Base-by-base conservation (phyloP, 2,329 filamentous ascomycete genomes). In the Colletotrichum echinochloae region DNA sequence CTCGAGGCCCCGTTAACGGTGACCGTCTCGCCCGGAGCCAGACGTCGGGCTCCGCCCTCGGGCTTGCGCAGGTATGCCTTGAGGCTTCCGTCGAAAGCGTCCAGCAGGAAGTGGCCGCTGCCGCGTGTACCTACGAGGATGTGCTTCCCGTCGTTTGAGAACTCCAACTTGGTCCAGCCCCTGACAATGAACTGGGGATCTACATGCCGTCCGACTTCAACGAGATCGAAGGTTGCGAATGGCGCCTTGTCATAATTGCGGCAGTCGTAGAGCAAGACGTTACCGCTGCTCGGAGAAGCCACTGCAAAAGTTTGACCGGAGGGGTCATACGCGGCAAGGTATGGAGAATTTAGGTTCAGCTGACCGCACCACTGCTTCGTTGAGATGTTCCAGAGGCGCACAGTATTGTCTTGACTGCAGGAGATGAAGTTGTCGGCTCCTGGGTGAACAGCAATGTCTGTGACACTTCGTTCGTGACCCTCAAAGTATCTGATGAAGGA, bases 401-500 rank as follows among this genome's bases (percentile, higher is more conserved):
- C 91, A 0, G 95, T 97, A 79, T 97, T 93, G 80, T 99, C 96
- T 74, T 92, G 90, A 60, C 92, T 92, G 80, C 94, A 97, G 20
- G 95, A 98, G 68, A 99, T 90, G 83, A 99, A 98, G 74, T 92
- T 92, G 80, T 99, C 96, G 76, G 88, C 90, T 57, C 94, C 92
- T 0, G 96, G 96, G 74, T 95, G 95, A 73, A 98, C 88, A 1
- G 92, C 86, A 35, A 99, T 87, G 71, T 88, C 92, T 23, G 95
- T 98, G 44, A 99, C 96, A 65, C 91, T 87, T 70, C 89, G 91
- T 51, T 93, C 92, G 80, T 99, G 96, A 60, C 95, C 96, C 72
- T 93, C 91, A 79, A 98, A 99, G 82, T 99, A 99, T 73, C 96
- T 92, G 72, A 98, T 93, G 80, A 97, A 99, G 70, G 92, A 93